Evolutionary conservation across 2,329 filamentous ascomycete genomes (phyloP).

Genomic region (Penicillium digitatum): DNA sequence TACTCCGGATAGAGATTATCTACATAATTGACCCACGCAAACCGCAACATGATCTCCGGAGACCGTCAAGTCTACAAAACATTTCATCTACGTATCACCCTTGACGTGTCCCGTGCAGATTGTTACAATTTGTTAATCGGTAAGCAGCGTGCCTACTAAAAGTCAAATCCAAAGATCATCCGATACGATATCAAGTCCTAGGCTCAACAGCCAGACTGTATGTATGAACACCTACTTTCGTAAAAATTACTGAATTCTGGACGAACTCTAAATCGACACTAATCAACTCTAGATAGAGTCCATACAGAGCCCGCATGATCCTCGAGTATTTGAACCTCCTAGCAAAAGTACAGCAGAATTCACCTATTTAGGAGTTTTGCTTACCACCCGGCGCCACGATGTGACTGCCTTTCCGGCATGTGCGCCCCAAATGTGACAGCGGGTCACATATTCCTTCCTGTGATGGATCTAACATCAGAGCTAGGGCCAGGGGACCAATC

Average conservation of each 20-base stretch:
- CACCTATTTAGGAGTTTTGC: constrained; percentile 16
- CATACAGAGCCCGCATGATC: background rate
- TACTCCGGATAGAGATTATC: background rate
- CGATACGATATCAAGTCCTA: background rate
- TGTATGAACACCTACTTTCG: background rate
- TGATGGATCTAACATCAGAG: constrained; percentile 4
- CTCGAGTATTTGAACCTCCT: background rate
- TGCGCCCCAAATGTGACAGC: constrained; percentile 16
- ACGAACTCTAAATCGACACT: constrained; percentile 5
- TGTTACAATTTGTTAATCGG: background rate
- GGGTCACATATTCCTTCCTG: constrained; percentile 7
- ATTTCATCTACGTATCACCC: background rate
- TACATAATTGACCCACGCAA: background rate
- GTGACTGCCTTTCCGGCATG: constrained; percentile 9
- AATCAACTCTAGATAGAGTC: background rate
- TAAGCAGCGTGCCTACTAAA: background rate
- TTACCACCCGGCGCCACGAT: background rate
- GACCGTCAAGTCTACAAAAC: background rate
- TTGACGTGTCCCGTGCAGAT: background rate
- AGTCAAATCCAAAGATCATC: background rate
- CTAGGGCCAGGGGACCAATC: constrained; percentile 9
- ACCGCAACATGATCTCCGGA: background rate
- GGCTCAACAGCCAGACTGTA: background rate
- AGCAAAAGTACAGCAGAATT: constrained; percentile 15
- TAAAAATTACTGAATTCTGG: background rate